Conservation (phyloP, 192 early-diverging fungal genomes). For the Coemansia sp. region DNA sequence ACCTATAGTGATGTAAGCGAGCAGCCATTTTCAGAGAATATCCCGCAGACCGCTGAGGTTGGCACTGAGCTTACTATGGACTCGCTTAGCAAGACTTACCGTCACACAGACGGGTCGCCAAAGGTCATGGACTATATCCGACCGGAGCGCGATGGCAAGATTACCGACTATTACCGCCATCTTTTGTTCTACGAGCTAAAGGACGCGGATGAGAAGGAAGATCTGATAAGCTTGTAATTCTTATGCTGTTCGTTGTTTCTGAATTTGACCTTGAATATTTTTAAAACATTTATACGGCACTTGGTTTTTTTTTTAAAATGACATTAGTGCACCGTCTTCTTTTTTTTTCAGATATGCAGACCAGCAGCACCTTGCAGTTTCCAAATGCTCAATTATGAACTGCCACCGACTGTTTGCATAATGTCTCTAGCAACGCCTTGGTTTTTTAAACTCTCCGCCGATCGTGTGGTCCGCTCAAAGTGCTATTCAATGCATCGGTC, state of each 20-base stretch:
- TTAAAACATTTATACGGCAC: not conserved
- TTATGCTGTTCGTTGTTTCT: not conserved
- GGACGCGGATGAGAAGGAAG: constrained; percentile 9
- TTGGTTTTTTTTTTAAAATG: not conserved
- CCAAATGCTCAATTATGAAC: not conserved
- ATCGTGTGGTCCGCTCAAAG: not conserved
- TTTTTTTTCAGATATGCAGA: not conserved
- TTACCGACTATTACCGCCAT: constrained; percentile 35
- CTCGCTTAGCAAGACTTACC: constrained; percentile 37
- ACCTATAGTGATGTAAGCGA: constrained; percentile 28
- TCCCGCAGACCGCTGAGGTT: constrained; percentile 34
- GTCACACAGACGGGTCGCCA: constrained; percentile 42
- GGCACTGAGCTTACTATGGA: constrained; percentile 43
- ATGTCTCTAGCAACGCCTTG: not conserved
- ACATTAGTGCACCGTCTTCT: too few species aligned
- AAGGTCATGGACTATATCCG: constrained; percentile 45
- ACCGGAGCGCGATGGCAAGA: constrained; percentile 40
- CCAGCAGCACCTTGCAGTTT: not conserved
- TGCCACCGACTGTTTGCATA: not conserved
- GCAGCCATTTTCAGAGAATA: constrained; percentile 40
- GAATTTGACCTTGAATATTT: too few species aligned
- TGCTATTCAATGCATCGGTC: not conserved
- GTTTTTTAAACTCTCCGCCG: not conserved
- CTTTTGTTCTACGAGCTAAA: constrained; percentile 23
- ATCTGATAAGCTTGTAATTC: constrained; percentile 17